Conservation (phyloP, 2,329 filamentous ascomycete genomes). For the Alternaria incomplexa region DNA sequence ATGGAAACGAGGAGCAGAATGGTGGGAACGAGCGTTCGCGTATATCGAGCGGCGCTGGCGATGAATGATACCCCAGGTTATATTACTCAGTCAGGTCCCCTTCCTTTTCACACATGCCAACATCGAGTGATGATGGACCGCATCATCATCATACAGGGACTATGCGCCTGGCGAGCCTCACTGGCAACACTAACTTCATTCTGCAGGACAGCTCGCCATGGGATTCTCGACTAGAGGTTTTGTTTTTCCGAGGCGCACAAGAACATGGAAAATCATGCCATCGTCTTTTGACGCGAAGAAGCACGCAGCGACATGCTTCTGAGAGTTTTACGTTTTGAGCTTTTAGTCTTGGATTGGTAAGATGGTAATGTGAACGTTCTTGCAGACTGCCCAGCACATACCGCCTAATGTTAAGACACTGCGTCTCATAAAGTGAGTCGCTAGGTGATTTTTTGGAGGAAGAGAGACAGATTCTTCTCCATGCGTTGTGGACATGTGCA, state of each 20-base stretch:
- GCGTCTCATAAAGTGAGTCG: fast-evolving
- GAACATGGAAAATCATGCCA: no score
- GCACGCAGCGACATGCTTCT: no score
- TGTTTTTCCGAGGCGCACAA: no score
- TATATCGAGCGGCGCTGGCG: not conserved
- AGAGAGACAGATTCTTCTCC: not conserved
- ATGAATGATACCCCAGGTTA: not conserved
- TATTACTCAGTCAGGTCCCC: fast-evolving
- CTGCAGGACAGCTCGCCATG: no score
- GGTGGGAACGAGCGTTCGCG: not conserved
- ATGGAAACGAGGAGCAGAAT: not conserved
- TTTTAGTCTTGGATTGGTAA: no score
- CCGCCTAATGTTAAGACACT: no score
- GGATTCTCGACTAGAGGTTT: no score
- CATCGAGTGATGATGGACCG: not conserved
- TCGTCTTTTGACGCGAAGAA: no score
- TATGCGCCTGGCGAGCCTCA: no score
- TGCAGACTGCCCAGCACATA: not conserved
- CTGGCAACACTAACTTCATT: no score
- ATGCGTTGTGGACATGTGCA: not conserved
- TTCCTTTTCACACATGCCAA: fast-evolving
- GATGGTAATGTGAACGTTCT: not conserved
- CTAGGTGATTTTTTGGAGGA: not conserved
- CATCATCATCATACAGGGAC: not conserved
- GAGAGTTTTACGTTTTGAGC: no score